These are phyloP conservation scores for Penicillium ucsense DNA, from an alignment of 495 filamentous ascomycete species.

Conservation along the genomic window DNA sequence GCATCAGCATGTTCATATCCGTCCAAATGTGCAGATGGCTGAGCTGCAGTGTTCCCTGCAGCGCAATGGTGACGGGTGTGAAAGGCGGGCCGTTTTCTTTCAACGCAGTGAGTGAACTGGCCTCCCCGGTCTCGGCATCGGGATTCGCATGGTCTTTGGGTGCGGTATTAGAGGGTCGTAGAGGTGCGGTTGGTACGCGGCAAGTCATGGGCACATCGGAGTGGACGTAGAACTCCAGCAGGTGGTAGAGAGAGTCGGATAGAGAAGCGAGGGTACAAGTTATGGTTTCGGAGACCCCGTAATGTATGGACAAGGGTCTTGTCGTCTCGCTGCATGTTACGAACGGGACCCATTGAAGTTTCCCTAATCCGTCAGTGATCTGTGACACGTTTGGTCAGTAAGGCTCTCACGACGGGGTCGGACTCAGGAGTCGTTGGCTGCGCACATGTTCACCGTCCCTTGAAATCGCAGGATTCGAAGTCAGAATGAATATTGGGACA, in stretches of 20 bases:
- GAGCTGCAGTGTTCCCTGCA: slow-evolving; percentile 79
- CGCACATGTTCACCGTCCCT: slow-evolving; percentile 51
- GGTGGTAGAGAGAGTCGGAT: slow-evolving; percentile 85
- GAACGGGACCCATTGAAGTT: slow-evolving; percentile 92
- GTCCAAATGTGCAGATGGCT: slow-evolving; percentile 88
- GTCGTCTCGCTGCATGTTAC: slow-evolving; percentile 84
- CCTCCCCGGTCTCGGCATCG: slow-evolving; percentile 8
- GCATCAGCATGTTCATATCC: slow-evolving; percentile 76
- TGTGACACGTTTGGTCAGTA: slow-evolving; percentile 30
- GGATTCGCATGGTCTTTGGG: slow-evolving; percentile 3
- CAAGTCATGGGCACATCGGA: slow-evolving; percentile 89
- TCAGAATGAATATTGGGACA: too few species aligned
- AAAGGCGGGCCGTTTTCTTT: slow-evolving; percentile 37
- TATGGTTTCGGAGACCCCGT: slow-evolving; percentile 66
- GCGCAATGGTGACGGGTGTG: slow-evolving; percentile 66
- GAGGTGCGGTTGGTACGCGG: slow-evolving; percentile 73
- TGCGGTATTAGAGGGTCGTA: slow-evolving; percentile 12
- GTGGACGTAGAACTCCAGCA: slow-evolving; percentile 98
- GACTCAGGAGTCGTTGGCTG: slow-evolving; percentile 8
- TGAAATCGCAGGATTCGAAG: too few species aligned
- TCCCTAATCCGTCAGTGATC: slow-evolving; percentile 67
- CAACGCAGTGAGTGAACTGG: slow-evolving; percentile 19
- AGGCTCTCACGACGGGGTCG: not conserved
- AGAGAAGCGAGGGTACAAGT: slow-evolving; percentile 88
- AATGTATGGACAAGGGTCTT: slow-evolving; percentile 70